These are phyloP conservation scores for Salix purpurea DNA, from an alignment of 345 rosid genomes.

Conservation along the genomic window DNA sequence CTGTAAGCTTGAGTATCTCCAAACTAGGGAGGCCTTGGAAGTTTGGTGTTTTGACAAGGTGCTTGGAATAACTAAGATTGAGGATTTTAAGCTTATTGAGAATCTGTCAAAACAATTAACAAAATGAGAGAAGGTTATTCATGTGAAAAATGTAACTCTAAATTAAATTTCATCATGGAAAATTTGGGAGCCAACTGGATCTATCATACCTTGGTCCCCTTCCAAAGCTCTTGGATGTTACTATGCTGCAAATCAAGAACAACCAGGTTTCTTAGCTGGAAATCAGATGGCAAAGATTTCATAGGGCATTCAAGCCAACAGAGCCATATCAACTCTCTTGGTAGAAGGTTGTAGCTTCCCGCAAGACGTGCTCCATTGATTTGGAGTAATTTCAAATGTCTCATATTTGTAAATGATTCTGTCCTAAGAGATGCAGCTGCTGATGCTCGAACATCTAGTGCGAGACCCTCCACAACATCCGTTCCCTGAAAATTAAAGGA, in stretches of 20 bases:
- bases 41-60: too few relatives aligned
- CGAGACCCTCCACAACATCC: too few relatives aligned
- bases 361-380: neutral
- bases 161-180: too few relatives aligned
- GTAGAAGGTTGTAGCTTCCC: neutral
- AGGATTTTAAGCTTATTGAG: too few relatives aligned
- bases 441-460: neutral
- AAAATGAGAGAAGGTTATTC: too few relatives aligned
- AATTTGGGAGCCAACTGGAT: too few relatives aligned
- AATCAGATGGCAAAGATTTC: neutral
- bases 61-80: too few relatives aligned
- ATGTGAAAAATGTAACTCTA: too few relatives aligned
- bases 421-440: neutral
- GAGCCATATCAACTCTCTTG: slow-evolving; percentile 1
- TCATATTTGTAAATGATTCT: slow-evolving; percentile 4
- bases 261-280: neutral
- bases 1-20: too few relatives aligned
- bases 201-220: neutral
- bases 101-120: too few relatives aligned
- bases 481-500: too few relatives aligned
- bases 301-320: slow-evolving; percentile 1
- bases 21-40: too few relatives aligned
- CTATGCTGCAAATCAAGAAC: slow-evolving; percentile 4
- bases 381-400: neutral
- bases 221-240: neutral